Evolutionary conservation across 208 protist genomes (phyloP), one percentile per base, ranked within the genome.

Genomic region (Ichthyophonus hoferi): DNA sequence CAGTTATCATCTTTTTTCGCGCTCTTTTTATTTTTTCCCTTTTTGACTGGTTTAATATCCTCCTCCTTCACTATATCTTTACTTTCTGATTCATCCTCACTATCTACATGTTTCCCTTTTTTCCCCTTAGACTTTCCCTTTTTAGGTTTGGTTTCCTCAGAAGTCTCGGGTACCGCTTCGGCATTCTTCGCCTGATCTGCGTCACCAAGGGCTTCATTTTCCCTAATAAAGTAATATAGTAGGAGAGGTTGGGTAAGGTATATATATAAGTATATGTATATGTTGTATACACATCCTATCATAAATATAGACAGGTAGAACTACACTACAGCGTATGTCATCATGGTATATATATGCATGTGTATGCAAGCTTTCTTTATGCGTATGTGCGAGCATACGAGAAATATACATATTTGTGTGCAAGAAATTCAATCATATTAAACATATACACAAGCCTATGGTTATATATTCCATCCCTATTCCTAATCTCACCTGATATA

Each of bases 261-360:
- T n/a, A n/a, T n/a, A n/a, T n/a, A n/a, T n/a, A n/a, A n/a, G n/a
- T n/a, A n/a, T n/a, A n/a, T n/a, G n/a, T n/a, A n/a, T n/a, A n/a
- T n/a, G n/a, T n/a, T n/a, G n/a, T n/a, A n/a, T n/a, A n/a, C n/a
- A n/a, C n/a, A n/a, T n/a, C n/a, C n/a, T n/a, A n/a, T n/a, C n/a
- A n/a, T n/a, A n/a, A n/a, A n/a, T n/a, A n/a, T n/a, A n/a, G n/a
- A n/a, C n/a, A n/a, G n/a, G n/a, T n/a, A n/a, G n/a, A n/a, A n/a
- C n/a, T n/a, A n/a, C n/a, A n/a, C n/a, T n/a, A n/a, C n/a, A n/a
- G n/a, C n/a, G n/a, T n/a, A n/a, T n/a, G n/a, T n/a, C n/a, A n/a
- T n/a, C n/a, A n/a, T n/a, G n/a, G n/a, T 79, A 79, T 79, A 79
- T 79, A 79, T 79, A 79, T 79, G 35, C 35, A 79, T 79, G 35